phyloP scores from a whole-genome alignment of 495 filamentous ascomycete genomes.

The Ramalina peruviana region DNA sequence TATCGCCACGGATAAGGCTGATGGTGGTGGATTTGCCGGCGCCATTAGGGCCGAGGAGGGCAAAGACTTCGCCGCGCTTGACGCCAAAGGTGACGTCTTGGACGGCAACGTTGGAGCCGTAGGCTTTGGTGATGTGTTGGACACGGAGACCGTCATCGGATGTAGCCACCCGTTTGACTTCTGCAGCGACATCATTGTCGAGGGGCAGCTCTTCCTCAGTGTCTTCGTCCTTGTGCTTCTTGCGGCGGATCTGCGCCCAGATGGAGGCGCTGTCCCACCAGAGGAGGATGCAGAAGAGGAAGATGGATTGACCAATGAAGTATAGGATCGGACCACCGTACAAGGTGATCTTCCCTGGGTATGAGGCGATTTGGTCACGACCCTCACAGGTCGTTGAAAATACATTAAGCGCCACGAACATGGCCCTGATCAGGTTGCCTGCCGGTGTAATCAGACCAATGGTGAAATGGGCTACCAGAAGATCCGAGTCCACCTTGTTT shows the following conservation, averaged over 20 bases:
- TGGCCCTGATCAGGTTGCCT: conserved; percentile 48
- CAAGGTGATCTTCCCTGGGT: conserved; percentile 54
- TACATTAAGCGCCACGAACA: conserved; percentile 64
- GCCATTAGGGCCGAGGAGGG: conserved; percentile 75
- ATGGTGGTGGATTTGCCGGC: conserved; percentile 83
- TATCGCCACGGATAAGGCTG: conserved; percentile 70
- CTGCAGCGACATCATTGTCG: conserved; percentile 34
- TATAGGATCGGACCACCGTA: conserved; percentile 74
- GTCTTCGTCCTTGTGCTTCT: conserved; percentile 22
- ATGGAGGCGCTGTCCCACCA: conserved; percentile 56
- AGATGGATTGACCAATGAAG: conserved; percentile 50
- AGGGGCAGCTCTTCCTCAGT: conserved; percentile 29
- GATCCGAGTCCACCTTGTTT: conserved; percentile 15
- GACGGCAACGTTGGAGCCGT: conserved; percentile 54
- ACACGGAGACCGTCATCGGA: conserved; percentile 57
- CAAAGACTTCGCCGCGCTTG: conserved; percentile 64
- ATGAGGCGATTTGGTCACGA: conserved; percentile 37
- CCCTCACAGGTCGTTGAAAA: conserved; percentile 61
- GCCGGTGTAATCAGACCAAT: conserved; percentile 55
- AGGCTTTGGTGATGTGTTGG: conserved; percentile 61
- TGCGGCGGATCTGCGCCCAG: conserved; percentile 27
- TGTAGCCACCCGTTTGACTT: conserved; percentile 30
- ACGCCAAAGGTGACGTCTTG: conserved; percentile 74
- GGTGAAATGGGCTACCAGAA: conserved; percentile 46
- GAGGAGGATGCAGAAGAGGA: conserved; percentile 53